phyloP scores from a whole-genome alignment of 371 early-diverging fungal species.

The Circinella minor region DNA sequence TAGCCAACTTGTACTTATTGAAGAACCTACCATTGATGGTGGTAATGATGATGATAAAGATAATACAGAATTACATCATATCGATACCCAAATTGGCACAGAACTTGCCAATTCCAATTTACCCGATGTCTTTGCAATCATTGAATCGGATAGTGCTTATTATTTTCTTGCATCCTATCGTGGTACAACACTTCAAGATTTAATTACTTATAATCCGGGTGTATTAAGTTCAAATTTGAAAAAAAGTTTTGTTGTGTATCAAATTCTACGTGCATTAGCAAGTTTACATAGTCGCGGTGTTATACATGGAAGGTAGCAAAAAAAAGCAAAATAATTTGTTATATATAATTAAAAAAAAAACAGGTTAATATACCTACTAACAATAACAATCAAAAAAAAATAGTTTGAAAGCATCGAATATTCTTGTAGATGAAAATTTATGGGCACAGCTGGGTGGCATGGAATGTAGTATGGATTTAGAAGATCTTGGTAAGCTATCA shows the following conservation, averaged over 20 bases:
- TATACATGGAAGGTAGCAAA: conserved; percentile 55
- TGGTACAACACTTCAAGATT: conserved; percentile 63
- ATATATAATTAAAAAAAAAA: neutral
- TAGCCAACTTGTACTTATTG: conserved; percentile 25
- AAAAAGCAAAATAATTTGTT: neutral
- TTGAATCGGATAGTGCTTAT: conserved; percentile 60
- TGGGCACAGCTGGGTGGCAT: conserved; percentile 67
- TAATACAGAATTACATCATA: conserved; percentile 1
- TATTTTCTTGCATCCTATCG: conserved; percentile 65
- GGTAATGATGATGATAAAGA: neutral
- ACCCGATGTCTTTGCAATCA: conserved; percentile 60
- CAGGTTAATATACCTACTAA: no score
- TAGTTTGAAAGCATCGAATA: conserved; percentile 61
- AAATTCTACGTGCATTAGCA: conserved; percentile 55
- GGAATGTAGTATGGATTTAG: conserved; percentile 31
- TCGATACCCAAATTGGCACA: neutral
- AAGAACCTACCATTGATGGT: neutral
- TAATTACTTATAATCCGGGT: conserved; percentile 68
- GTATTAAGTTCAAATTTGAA: conserved; percentile 64
- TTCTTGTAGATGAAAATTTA: conserved; percentile 69
- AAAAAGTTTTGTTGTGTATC: conserved; percentile 65
- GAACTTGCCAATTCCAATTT: conserved; percentile 54
- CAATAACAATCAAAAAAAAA: no score
- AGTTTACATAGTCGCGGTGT: conserved; percentile 61
- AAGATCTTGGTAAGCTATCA: conserved; percentile 30